Conservation (phyloP, 129 eudicot genomes). For the Solidago caesia region DNA sequence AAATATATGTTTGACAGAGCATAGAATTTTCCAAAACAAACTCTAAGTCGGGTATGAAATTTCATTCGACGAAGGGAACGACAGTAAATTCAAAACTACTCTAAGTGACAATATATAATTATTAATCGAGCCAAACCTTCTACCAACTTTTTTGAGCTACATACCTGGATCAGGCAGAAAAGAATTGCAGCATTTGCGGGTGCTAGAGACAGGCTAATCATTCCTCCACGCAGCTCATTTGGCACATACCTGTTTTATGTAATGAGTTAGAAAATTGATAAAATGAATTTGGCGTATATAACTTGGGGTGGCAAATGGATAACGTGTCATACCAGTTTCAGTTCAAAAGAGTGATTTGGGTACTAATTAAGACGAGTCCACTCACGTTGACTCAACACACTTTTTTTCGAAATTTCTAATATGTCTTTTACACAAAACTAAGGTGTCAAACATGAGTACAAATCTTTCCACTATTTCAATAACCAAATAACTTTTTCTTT, state of each 20-base stretch:
- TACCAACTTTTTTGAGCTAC: not conserved
- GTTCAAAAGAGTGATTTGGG: not conserved
- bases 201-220: constrained; percentile 75
- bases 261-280: constrained; percentile 15
- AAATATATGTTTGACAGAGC: not conserved
- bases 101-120: not conserved
- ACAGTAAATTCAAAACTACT: not conserved
- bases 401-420: not conserved
- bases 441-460: not conserved
- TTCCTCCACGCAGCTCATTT: constrained; percentile 91
- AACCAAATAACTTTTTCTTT: not conserved
- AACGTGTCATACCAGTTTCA: not conserved
- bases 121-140: not conserved
- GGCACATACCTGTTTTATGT: constrained; percentile 70
- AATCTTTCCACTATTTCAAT: not conserved
- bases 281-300: not conserved
- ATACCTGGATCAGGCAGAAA: constrained; percentile 59
- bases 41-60: too few species aligned
- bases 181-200: constrained; percentile 72
- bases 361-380: not conserved
- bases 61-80: not conserved
- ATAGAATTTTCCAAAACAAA: not conserved
- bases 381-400: not conserved
- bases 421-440: not conserved
- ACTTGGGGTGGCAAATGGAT: not conserved